Conservation (phyloP, 2,329 filamentous ascomycete species). For the Botrytis sinoallii region DNA sequence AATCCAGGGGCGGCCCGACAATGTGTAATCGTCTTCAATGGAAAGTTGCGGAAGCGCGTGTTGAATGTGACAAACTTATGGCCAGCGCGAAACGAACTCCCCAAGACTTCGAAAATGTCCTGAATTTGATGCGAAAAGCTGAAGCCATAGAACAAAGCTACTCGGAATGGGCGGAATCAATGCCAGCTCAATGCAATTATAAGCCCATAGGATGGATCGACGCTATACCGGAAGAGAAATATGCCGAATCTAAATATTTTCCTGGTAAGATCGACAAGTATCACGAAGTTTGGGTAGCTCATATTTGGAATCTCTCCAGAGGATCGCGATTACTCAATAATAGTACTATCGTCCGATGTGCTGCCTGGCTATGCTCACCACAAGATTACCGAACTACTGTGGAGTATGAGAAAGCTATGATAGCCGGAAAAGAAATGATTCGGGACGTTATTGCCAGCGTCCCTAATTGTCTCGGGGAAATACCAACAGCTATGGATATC, state of each 20-base stretch:
- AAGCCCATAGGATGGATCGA: slow-evolving; percentile 54
- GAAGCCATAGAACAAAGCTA: slow-evolving; percentile 51
- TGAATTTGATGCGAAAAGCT: slow-evolving; percentile 50
- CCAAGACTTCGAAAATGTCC: slow-evolving; percentile 33
- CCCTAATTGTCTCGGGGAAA: slow-evolving; percentile 56
- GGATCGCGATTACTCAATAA: slow-evolving; percentile 51
- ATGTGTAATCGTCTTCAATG: slow-evolving; percentile 17
- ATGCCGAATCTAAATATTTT: slow-evolving; percentile 28
- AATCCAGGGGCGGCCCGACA: background rate
- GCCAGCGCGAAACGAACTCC: slow-evolving; percentile 2
- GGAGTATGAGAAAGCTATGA: slow-evolving; percentile 55
- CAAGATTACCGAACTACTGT: slow-evolving; percentile 59
- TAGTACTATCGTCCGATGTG: slow-evolving; percentile 56
- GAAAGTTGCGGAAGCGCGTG: slow-evolving; percentile 10
- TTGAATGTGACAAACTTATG: slow-evolving; percentile 15
- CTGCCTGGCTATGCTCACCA: slow-evolving; percentile 57
- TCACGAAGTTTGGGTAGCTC: slow-evolving; percentile 56
- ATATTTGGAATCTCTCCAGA: slow-evolving; percentile 54
- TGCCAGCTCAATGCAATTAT: slow-evolving; percentile 50
- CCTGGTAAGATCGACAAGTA: slow-evolving; percentile 59
- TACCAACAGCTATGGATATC: slow-evolving; percentile 26
- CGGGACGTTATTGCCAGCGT: slow-evolving; percentile 58
- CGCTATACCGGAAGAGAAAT: background rate
- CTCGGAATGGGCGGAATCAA: slow-evolving; percentile 47
- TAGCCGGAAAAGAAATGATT: slow-evolving; percentile 51